Percentiles rank a stretch among this genome's conserved stretches.
Conservation (phyloP, 1,284 basidiomycete species). For the Mrakiaceae sp. region DNA sequence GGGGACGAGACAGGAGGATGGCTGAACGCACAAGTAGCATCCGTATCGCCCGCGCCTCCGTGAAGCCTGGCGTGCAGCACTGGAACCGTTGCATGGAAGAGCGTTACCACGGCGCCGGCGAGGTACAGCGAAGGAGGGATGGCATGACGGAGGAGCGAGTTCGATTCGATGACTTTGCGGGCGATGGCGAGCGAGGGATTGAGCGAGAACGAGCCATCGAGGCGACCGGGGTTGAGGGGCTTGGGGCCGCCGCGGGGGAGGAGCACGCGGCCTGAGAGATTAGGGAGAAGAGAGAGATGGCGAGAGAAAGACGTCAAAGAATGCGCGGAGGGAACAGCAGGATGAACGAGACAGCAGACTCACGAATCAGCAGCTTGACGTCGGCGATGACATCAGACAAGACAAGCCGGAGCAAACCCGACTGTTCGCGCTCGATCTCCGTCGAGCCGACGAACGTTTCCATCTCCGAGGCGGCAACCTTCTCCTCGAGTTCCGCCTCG, state of each 20-base stretch:
- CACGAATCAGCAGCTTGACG: not conserved
- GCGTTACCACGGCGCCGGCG: not conserved
- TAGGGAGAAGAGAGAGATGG: not conserved
- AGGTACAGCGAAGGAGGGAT: not conserved
- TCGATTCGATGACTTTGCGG: not conserved
- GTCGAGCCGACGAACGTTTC: not conserved
- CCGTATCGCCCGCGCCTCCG: not conserved
- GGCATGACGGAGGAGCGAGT: not conserved
- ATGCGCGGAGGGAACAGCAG: too few species aligned
- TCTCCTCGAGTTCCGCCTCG: not conserved
- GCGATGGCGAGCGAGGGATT: not conserved
- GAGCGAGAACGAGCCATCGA: not conserved
- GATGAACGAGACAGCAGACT: not conserved
- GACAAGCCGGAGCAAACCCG: not conserved
- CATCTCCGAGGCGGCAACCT: not conserved
- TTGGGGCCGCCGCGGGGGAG: constrained; percentile 1
- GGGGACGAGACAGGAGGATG: not conserved
- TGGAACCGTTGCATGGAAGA: not conserved
- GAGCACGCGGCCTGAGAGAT: constrained; percentile 1
- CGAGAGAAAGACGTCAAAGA: not conserved
- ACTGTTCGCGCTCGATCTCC: not conserved
- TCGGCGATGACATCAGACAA: constrained; percentile 1
- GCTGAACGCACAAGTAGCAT: not conserved
- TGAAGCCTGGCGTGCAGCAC: not conserved
- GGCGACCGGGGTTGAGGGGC: not conserved